A percentile compares a stretch with the other conserved stretches of the same genome.
These are phyloP conservation scores for Pythium rhizo-oryzae DNA, from an alignment of 352 stramenopile species.

Conservation along the genomic window DNA sequence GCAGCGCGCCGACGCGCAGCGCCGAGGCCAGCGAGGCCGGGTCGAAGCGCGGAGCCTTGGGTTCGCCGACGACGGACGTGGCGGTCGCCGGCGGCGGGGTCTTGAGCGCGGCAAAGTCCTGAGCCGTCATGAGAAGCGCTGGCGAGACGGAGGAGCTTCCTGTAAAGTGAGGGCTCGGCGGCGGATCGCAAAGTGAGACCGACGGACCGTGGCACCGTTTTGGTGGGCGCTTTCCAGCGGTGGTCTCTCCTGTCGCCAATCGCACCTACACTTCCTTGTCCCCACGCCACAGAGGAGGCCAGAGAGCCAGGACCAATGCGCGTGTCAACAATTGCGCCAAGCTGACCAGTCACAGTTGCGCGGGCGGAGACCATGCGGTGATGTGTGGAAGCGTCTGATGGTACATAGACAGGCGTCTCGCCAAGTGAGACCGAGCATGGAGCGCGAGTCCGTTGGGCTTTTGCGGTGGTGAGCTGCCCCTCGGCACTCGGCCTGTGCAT, in stretches of 20 bases:
- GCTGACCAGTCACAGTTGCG: background rate
- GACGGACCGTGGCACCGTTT: too few species aligned
- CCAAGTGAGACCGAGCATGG: background rate
- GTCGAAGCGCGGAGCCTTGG: background rate
- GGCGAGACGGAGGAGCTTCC: too few species aligned
- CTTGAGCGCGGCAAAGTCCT: slow-evolving; percentile 21
- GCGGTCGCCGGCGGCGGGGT: background rate
- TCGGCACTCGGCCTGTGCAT: too few species aligned
- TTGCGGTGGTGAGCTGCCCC: too few species aligned
- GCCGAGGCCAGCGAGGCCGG: slow-evolving; percentile 18
- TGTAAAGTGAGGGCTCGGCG: background rate
- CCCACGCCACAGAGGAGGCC: too few species aligned
- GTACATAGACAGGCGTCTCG: background rate
- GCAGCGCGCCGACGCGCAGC: slow-evolving; percentile 33
- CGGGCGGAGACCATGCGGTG: background rate
- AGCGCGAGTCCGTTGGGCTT: too few species aligned
- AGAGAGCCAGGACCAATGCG: slow-evolving; percentile 1
- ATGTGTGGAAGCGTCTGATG: slow-evolving; percentile 1
- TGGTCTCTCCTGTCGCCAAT: too few species aligned
- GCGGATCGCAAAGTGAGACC: slow-evolving; percentile 9
- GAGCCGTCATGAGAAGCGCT: slow-evolving; percentile 1
- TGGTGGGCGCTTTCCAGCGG: too few species aligned
- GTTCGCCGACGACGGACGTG: background rate
- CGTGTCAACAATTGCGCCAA: slow-evolving; percentile 11
- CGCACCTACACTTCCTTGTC: background rate